Conservation (phyloP, 2,329 filamentous ascomycete genomes). For the Fusarium nodosum region DNA sequence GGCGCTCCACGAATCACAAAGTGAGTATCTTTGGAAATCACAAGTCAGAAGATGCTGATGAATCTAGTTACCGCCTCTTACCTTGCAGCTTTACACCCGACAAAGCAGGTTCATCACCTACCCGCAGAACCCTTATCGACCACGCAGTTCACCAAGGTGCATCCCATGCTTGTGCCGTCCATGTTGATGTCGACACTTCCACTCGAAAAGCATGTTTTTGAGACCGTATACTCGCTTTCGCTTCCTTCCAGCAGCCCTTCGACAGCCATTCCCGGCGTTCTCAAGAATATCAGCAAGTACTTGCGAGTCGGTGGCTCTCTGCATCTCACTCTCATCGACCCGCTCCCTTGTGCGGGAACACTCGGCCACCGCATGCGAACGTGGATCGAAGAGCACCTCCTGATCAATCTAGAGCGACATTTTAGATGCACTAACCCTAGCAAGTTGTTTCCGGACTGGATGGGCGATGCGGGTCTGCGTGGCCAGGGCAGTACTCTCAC, state of each 20-base stretch:
- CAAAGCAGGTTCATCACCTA: slow-evolving; percentile 62
- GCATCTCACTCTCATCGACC: slow-evolving; percentile 73
- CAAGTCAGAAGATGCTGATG: slow-evolving; percentile 1
- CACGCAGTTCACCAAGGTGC: slow-evolving; percentile 56
- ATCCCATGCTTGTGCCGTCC: slow-evolving; percentile 57
- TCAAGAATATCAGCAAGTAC: slow-evolving; percentile 69
- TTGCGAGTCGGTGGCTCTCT: slow-evolving; percentile 68
- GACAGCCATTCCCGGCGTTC: slow-evolving; percentile 67
- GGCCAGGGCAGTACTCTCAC: slow-evolving; percentile 63
- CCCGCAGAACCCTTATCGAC: slow-evolving; percentile 58
- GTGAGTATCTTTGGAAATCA: slow-evolving; percentile 49
- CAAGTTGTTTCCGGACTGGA: slow-evolving; percentile 69
- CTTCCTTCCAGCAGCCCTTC: slow-evolving; percentile 70
- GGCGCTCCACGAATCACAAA: slow-evolving; percentile 65
- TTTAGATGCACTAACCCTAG: slow-evolving; percentile 73
- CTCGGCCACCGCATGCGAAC: slow-evolving; percentile 68
- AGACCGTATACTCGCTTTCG: slow-evolving; percentile 65
- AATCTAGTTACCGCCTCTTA: slow-evolving; percentile 63
- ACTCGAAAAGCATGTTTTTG: slow-evolving; percentile 60
- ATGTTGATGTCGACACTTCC: slow-evolving; percentile 55
- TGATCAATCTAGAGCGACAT: slow-evolving; percentile 69
- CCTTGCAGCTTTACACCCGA: slow-evolving; percentile 60
- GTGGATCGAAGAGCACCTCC: slow-evolving; percentile 73
- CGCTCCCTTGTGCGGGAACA: slow-evolving; percentile 67
- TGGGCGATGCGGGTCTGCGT: slow-evolving; percentile 67